A percentile compares a stretch with the other conserved stretches of the same genome.
Conservation (phyloP, 768 basidiomycete genomes). For the Rubroboletus pulcherrimus region DNA sequence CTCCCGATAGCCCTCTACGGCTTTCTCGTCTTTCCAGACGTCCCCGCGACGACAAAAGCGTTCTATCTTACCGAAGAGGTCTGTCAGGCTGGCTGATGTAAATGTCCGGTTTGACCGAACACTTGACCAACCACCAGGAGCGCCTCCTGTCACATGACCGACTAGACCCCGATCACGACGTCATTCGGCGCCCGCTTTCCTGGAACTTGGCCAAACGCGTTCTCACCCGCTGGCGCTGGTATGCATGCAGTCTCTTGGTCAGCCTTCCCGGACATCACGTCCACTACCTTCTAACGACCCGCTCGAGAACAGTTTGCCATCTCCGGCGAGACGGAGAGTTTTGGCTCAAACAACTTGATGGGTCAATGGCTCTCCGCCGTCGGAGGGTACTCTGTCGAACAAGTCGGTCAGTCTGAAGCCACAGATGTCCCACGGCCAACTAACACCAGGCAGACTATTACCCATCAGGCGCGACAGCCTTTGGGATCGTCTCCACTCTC, state of each 20-base stretch:
- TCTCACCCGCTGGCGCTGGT: conserved; percentile 63
- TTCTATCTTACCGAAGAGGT: conserved; percentile 63
- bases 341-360: conserved; percentile 71
- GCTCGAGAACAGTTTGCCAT: conserved; percentile 49
- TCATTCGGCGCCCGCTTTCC: conserved; percentile 41
- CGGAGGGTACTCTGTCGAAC: conserved; percentile 59
- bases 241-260: conserved; percentile 62
- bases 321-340: conserved; percentile 64
- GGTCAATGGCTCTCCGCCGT: conserved; percentile 65
- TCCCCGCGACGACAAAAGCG: conserved; percentile 59
- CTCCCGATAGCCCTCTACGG: conserved; percentile 70
- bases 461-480: conserved; percentile 61
- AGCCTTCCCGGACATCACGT: conserved; percentile 10
- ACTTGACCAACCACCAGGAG: conserved; percentile 38
- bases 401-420: conserved; percentile 41
- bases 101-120: neutral
- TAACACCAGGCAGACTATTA: conserved; percentile 43
- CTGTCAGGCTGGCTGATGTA: conserved; percentile 8
- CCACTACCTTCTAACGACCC: neutral
- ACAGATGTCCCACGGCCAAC: neutral
- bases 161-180: conserved; percentile 39
- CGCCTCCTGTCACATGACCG: conserved; percentile 50
- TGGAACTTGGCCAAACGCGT: conserved; percentile 47
- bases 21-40: conserved; percentile 69
- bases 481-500: conserved; percentile 61